These are phyloP conservation scores for Lactifluus echinatus DNA, from an alignment of 768 basidiomycete genomes.

Conservation along the genomic window DNA sequence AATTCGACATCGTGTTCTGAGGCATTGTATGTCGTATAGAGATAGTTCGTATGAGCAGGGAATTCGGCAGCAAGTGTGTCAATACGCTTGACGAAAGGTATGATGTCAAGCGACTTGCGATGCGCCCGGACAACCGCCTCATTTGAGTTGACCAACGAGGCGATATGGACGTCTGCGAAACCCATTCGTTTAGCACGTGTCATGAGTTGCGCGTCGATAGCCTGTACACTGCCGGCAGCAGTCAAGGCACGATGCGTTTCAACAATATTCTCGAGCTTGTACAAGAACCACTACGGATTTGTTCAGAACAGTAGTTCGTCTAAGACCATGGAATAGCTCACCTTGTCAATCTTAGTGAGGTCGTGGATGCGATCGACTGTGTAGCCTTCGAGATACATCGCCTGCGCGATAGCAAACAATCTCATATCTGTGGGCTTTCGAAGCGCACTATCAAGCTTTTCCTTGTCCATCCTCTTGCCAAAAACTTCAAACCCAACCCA, in stretches of 20 bases:
- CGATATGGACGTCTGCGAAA: constrained; percentile 90
- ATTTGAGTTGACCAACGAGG: constrained; percentile 61
- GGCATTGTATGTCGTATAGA: constrained; percentile 99
- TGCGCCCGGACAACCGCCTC: constrained; percentile 76
- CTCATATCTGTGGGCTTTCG: constrained; percentile 88
- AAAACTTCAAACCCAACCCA: constrained; percentile 98
- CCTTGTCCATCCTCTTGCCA: constrained; percentile 46
- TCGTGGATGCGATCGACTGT: constrained; percentile 86
- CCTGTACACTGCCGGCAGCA: constrained; percentile 57
- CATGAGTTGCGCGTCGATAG: constrained; percentile 71
- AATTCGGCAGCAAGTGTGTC: constrained; percentile 98
- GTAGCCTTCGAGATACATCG: constrained; percentile 91
- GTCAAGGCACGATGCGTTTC: constrained; percentile 73
- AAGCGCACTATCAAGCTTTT: constrained; percentile 77
- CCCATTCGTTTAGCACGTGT: constrained; percentile 87
- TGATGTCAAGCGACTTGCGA: constrained; percentile 82
- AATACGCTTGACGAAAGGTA: constrained; percentile 97
- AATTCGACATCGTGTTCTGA: constrained; percentile 93
- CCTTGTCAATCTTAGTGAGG: constrained; percentile 97
- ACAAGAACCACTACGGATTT: constrained; percentile 77
- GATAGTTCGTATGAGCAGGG: constrained; percentile 97
- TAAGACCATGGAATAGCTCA: constrained; percentile 24
- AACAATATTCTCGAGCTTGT: constrained; percentile 99
- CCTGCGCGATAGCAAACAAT: constrained; percentile 93
- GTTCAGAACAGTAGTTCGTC: background rate